These are phyloP conservation scores for Dorcoceras hygrometricum DNA, from an alignment of 257 asterid genomes.

Conservation along the genomic window DNA sequence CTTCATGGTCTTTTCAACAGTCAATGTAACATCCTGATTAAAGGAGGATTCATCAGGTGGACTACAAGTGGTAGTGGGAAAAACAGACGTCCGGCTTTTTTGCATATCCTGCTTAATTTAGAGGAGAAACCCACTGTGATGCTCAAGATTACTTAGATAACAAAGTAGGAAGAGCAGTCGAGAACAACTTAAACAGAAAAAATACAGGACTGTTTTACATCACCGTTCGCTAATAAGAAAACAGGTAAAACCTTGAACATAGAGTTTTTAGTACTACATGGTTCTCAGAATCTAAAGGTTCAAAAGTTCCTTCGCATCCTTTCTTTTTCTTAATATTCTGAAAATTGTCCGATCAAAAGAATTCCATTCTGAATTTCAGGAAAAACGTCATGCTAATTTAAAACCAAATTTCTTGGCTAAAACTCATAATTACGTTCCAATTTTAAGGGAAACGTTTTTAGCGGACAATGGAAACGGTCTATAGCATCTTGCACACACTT, in stretches of 20 bases:
- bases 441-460: not conserved
- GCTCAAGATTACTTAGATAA: not conserved
- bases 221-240: not conserved
- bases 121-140: constrained; percentile 15
- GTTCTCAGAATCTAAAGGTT: not conserved
- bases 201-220: constrained; percentile 11
- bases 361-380: not conserved
- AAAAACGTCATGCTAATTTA: not conserved
- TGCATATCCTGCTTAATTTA: constrained; percentile 60
- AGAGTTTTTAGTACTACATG: not conserved
- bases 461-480: not conserved
- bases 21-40: constrained; percentile 58
- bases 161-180: not conserved
- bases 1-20: constrained; percentile 76
- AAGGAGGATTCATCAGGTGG: constrained; percentile 78
- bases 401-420: too few relatives aligned
- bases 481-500: not conserved
- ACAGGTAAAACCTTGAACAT: not conserved
- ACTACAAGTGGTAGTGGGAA: constrained; percentile 53
- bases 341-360: constrained; percentile 8
- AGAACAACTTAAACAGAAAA: not conserved
- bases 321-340: not conserved
- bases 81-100: constrained; percentile 64
- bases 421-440: not conserved
- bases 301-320: not conserved